A percentile compares a stretch with the other conserved stretches of the same genome.
phyloP scores from a whole-genome alignment of 176 grass and related monocot species.

The Alloteropsis semialata region DNA sequence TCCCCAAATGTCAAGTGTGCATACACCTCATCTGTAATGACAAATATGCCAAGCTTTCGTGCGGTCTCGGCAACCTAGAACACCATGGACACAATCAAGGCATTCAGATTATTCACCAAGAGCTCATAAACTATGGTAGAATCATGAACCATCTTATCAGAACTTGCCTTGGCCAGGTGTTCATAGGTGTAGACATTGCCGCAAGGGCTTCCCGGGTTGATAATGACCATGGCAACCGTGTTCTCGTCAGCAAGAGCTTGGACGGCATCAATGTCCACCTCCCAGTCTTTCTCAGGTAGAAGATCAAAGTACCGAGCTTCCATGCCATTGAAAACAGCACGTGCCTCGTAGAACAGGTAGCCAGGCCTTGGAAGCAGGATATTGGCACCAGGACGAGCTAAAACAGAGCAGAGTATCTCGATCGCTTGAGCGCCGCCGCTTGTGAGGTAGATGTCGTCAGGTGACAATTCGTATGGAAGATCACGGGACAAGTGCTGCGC shows the following conservation, averaged over 20 bases:
- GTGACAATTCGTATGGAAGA: constrained; percentile 44
- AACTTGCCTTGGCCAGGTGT: constrained; percentile 60
- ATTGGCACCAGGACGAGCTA: constrained; percentile 60
- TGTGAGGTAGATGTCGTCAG: constrained; percentile 63
- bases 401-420: constrained; percentile 48
- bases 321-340: constrained; percentile 46
- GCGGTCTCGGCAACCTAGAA: constrained; percentile 56
- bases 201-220: constrained; percentile 78
- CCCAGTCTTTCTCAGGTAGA: constrained; percentile 56
- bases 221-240: constrained; percentile 63
- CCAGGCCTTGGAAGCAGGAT: constrained; percentile 70
- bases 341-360: constrained; percentile 55
- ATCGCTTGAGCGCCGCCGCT: constrained; percentile 64
- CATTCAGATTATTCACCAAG: background rate
- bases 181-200: constrained; percentile 70
- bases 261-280: constrained; percentile 56
- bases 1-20: constrained; percentile 56
- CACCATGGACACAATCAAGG: background rate
- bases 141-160: background rate
- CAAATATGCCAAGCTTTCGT: constrained; percentile 64
- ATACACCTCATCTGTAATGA: constrained; percentile 78
- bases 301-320: constrained; percentile 66
- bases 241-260: constrained; percentile 56
- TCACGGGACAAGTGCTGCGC: constrained; percentile 44
- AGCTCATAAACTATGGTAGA: background rate